phyloP scores from a whole-genome alignment of 2,329 filamentous ascomycete genomes.

The Penicillium aurantiogriseum region DNA sequence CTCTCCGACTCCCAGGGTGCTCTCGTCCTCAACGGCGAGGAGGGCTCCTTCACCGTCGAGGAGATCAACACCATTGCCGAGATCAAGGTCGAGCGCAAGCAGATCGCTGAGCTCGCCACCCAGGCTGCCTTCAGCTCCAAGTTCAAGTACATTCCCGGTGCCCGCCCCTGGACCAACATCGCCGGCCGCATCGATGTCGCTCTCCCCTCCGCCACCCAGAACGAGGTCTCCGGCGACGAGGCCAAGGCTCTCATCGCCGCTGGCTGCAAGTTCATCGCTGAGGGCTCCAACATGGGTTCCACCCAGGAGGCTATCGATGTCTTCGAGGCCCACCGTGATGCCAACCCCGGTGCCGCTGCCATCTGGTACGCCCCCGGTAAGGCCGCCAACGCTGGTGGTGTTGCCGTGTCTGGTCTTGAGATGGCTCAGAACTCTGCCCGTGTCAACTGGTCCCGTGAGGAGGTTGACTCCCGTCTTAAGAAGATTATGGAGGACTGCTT shows the following conservation, averaged over 20 bases:
- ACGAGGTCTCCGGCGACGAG: constrained; percentile 92
- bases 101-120: constrained; percentile 70
- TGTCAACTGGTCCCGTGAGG: constrained; percentile 79
- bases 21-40: constrained; percentile 70
- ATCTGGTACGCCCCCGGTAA: constrained; percentile 98
- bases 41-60: constrained; percentile 69
- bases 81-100: constrained; percentile 83
- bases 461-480: constrained; percentile 90
- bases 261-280: constrained; percentile 82
- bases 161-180: constrained; percentile 87
- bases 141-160: constrained; percentile 85
- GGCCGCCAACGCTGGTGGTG: constrained; percentile 95
- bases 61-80: constrained; percentile 75
- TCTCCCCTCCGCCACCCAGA: constrained; percentile 92
- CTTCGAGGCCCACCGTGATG: constrained; percentile 74
- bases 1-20: constrained; percentile 89
- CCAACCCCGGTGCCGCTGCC: constrained; percentile 62
- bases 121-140: constrained; percentile 56
- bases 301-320: constrained; percentile 91
- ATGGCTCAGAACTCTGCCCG: constrained; percentile 98
- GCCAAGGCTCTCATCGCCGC: constrained; percentile 74
- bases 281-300: constrained; percentile 99
- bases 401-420: constrained; percentile 94
- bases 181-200: constrained; percentile 79
- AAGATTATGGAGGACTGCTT: constrained; percentile 94